These are phyloP conservation scores for Ceratobasidium sp. DNA, from an alignment of 1,284 basidiomycete species.

Conservation along the genomic window DNA sequence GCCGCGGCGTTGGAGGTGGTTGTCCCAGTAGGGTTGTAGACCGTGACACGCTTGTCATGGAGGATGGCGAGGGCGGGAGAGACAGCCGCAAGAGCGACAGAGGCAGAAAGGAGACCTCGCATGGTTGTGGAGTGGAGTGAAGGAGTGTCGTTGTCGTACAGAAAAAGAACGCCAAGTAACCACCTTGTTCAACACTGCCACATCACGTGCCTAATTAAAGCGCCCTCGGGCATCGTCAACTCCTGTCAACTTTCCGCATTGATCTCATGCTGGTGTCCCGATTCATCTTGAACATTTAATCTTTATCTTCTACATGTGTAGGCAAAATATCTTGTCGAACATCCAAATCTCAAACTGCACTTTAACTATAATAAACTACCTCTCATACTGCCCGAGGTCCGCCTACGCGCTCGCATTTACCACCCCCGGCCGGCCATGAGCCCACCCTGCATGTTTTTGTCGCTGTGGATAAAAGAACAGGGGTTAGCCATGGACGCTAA, in stretches of 20 bases:
- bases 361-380: not conserved
- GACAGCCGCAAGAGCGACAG: conserved; percentile 21
- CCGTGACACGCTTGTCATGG: conserved; percentile 43
- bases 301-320: conserved; percentile 8
- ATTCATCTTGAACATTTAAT: not conserved
- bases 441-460: conserved; percentile 72
- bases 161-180: conserved; percentile 35
- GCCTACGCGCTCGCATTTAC: conserved; percentile 53
- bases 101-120: conserved; percentile 29
- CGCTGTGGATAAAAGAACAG: conserved; percentile 56
- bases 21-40: conserved; percentile 46
- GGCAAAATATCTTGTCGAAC: not conserved
- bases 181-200: conserved; percentile 6
- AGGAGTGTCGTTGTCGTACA: conserved; percentile 40
- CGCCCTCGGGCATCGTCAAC: not conserved
- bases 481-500: no score
- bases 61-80: conserved; percentile 29
- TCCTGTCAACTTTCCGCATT: not conserved
- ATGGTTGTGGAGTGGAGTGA: not conserved
- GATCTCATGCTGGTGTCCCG: not conserved
- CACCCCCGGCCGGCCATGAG: conserved; percentile 62
- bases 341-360: not conserved
- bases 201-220: conserved; percentile 29
- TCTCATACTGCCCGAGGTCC: not conserved
- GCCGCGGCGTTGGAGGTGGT: conserved; percentile 51